A percentile compares a stretch with the other conserved stretches of the same genome.
Evolutionary conservation across 1,139 yeast genomes (phyloP).

Genomic region (Debaryomyces nepalensis): DNA sequence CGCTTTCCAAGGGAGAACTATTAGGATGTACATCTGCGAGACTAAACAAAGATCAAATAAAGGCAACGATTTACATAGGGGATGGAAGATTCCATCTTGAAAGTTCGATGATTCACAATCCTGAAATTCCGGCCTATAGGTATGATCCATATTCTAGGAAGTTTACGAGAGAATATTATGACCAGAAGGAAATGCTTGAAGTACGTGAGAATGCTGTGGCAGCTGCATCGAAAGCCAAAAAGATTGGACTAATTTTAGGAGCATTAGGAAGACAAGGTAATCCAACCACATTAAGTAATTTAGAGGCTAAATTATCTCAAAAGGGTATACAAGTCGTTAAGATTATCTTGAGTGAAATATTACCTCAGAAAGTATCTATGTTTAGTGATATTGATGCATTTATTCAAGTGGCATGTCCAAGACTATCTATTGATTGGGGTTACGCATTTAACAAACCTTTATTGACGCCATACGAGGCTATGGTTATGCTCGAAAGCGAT

Average conservation of each 20-base stretch:
- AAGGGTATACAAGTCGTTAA: conserved; percentile 75
- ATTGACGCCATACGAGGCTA: conserved; percentile 94
- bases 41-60: conserved; percentile 61
- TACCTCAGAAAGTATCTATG: conserved; percentile 92
- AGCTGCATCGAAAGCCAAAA: conserved; percentile 61
- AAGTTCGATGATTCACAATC: conserved; percentile 96
- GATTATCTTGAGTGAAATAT: conserved; percentile 87
- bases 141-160: conserved; percentile 94
- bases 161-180: conserved; percentile 87
- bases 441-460: conserved; percentile 93
- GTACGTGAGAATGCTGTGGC: conserved; percentile 77
- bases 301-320: conserved; percentile 56
- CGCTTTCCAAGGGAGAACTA: conserved; percentile 94
- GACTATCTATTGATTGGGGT: conserved; percentile 98
- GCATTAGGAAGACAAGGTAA: conserved; percentile 97
- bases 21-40: conserved; percentile 94
- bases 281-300: conserved; percentile 67
- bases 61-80: conserved; percentile 89
- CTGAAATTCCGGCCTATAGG: conserved; percentile 86
- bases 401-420: conserved; percentile 97
- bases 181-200: conserved; percentile 76
- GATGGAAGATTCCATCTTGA: conserved; percentile 97
- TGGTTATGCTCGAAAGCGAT: conserved; percentile 83
- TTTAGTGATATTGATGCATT: conserved; percentile 94
- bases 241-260: conserved; percentile 88